Conservation (phyloP, 345 rosid genomes). For the Salix koriyanagi region DNA sequence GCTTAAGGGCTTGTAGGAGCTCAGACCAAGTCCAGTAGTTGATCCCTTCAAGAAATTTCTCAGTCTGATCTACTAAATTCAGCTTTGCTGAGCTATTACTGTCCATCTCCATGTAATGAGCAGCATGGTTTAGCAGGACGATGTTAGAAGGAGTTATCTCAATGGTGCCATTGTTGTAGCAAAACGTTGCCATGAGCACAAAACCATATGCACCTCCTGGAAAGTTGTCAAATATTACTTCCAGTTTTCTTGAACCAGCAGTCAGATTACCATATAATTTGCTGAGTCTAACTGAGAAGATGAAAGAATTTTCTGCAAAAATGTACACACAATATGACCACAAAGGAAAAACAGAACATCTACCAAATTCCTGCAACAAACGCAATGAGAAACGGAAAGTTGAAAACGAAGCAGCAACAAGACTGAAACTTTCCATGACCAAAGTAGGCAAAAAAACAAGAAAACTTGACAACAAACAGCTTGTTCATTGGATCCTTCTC, state of each 20-base stretch:
- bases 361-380: neutral
- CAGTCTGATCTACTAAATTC: slow-evolving; percentile 28
- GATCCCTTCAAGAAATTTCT: slow-evolving; percentile 35
- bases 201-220: slow-evolving; percentile 54
- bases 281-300: slow-evolving; percentile 34
- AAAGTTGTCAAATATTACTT: slow-evolving; percentile 44
- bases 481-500: neutral
- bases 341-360: neutral
- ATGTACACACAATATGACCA: neutral
- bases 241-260: slow-evolving; percentile 17
- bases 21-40: slow-evolving; percentile 55
- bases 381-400: neutral
- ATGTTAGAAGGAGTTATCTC: slow-evolving; percentile 35
- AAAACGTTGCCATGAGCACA: slow-evolving; percentile 52
- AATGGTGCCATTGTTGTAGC: slow-evolving; percentile 37
- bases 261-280: slow-evolving; percentile 27
- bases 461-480: neutral
- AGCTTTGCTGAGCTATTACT: neutral
- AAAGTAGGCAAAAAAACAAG: neutral
- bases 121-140: slow-evolving; percentile 36
- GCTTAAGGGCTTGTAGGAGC: slow-evolving; percentile 40
- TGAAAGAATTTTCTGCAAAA: slow-evolving; percentile 33
- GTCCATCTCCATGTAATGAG: slow-evolving; percentile 46
- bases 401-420: neutral
- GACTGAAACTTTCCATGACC: neutral